Conservation (phyloP, 2,329 filamentous ascomycete species). For the Akanthomyces muscarius region DNA sequence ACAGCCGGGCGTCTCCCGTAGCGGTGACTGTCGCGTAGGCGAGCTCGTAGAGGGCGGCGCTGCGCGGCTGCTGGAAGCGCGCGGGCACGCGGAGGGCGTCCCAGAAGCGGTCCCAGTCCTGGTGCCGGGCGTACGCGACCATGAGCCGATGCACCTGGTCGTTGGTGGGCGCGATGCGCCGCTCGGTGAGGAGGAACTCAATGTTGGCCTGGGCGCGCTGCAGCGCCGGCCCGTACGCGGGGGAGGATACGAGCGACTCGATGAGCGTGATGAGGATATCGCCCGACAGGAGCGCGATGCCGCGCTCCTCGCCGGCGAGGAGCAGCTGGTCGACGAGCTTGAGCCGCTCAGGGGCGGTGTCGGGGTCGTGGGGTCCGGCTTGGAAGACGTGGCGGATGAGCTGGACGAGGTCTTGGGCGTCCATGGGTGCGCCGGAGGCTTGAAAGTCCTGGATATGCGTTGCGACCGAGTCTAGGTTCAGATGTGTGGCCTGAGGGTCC, state of each 20-base stretch:
- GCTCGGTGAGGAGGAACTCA: constrained; percentile 40
- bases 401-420: constrained; percentile 31
- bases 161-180: constrained; percentile 34
- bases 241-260: constrained; percentile 34
- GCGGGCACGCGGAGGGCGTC: constrained; percentile 54
- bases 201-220: constrained; percentile 41
- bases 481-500: not conserved
- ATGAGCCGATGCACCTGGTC: constrained; percentile 41
- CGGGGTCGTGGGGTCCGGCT: constrained; percentile 21
- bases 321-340: constrained; percentile 42
- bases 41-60: constrained; percentile 50
- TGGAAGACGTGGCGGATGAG: constrained; percentile 39
- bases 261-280: constrained; percentile 49
- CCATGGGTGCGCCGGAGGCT: constrained; percentile 33
- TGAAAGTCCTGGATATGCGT: constrained; percentile 37
- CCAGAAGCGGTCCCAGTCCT: constrained; percentile 57
- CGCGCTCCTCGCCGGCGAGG: constrained; percentile 42
- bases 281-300: constrained; percentile 38
- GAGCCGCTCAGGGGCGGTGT: constrained; percentile 29
- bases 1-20: constrained; percentile 40
- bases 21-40: constrained; percentile 48
- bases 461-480: constrained; percentile 23
- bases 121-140: constrained; percentile 41
- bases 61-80: constrained; percentile 45
- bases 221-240: constrained; percentile 31